These are phyloP conservation scores for Fagopyrum esculentum DNA, from an alignment of 148 eudicot species.

Conservation along the genomic window DNA sequence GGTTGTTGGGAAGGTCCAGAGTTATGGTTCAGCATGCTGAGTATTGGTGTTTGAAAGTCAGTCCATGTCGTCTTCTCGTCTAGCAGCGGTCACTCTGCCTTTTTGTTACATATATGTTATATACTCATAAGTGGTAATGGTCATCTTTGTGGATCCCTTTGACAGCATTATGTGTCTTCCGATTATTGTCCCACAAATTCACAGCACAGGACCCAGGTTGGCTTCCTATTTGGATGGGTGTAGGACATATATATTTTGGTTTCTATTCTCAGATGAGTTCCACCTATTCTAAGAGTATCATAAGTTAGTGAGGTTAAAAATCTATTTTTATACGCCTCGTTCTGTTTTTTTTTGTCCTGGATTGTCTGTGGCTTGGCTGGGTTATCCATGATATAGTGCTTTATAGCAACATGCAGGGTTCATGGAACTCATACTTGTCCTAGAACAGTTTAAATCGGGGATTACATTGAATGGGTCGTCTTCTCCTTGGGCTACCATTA, in stretches of 20 bases:
- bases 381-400: background rate
- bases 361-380: slow-evolving; percentile 14
- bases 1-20: slow-evolving; percentile 90
- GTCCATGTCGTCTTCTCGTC: slow-evolving; percentile 80
- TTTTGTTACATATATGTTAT: slow-evolving; percentile 40
- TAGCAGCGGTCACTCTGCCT: slow-evolving; percentile 60
- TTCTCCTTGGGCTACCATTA: no score
- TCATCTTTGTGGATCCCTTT: slow-evolving; percentile 28
- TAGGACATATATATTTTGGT: background rate
- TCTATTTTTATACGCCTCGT: slow-evolving; percentile 13
- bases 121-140: slow-evolving; percentile 33
- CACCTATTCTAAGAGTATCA: slow-evolving; percentile 10
- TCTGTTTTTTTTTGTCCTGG: slow-evolving; percentile 12
- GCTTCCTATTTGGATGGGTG: background rate
- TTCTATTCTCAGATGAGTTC: background rate
- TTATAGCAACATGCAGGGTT: background rate
- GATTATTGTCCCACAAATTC: background rate
- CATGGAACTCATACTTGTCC: background rate
- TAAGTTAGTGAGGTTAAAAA: slow-evolving; percentile 11
- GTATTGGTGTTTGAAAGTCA: slow-evolving; percentile 94
- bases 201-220: slow-evolving; percentile 6
- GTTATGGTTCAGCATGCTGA: slow-evolving; percentile 98
- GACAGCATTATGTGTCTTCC: slow-evolving; percentile 26
- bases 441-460: background rate
- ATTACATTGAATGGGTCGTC: no score